Conservation (phyloP, 1,284 basidiomycete species). For the Ustilago curta region DNA sequence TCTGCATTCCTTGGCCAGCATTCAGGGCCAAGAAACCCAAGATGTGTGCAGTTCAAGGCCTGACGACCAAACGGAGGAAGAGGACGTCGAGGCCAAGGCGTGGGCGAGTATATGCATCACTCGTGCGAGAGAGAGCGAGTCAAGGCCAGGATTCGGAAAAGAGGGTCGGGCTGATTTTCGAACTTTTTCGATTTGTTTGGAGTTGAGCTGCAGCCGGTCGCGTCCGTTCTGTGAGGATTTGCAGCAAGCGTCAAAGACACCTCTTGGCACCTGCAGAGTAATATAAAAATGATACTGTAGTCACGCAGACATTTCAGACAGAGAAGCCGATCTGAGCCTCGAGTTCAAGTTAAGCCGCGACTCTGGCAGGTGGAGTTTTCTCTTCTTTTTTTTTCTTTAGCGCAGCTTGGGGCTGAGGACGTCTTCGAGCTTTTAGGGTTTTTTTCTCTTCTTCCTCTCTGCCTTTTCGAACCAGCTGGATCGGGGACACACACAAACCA, state of each 20-base stretch:
- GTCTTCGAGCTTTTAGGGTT: not conserved
- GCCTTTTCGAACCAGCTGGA: not conserved
- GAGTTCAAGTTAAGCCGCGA: not conserved
- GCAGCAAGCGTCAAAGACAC: constrained; percentile 1
- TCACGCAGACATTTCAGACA: no score
- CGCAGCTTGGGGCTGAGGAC: not conserved
- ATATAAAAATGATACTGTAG: not conserved
- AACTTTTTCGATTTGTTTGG: not conserved
- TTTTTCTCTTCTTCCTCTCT: not conserved
- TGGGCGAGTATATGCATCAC: not conserved
- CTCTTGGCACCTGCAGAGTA: constrained; percentile 2
- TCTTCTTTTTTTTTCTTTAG: not conserved
- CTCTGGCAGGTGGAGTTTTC: constrained; percentile 1
- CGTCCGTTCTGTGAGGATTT: constrained; percentile 6
- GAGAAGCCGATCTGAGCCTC: not conserved
- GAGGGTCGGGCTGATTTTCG: constrained; percentile 2
- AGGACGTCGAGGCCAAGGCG: no score
- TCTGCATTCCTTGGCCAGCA: no score
- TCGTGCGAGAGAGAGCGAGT: constrained; percentile 5
- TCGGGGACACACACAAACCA: constrained; percentile 1
- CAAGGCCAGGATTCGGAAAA: not conserved
- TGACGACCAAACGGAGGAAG: no score
- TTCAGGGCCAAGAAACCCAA: no score
- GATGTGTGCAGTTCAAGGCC: no score
- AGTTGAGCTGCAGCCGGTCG: constrained; percentile 6